Conservation (phyloP, 352 stramenopile genomes). For the Globisporangium cylindrosporum region DNA sequence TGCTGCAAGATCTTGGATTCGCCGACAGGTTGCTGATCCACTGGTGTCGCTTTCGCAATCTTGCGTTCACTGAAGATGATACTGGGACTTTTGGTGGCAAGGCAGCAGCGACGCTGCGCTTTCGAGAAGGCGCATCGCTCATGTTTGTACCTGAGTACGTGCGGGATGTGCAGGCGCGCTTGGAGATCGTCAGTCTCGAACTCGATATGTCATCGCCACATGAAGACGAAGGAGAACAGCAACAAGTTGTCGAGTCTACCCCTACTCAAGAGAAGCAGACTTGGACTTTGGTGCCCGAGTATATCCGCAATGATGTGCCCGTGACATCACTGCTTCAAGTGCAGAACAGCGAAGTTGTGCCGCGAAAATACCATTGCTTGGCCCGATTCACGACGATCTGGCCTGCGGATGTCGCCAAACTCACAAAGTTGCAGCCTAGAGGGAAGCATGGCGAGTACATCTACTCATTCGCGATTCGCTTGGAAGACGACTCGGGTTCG, state of each 20-base stretch:
- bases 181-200: not conserved
- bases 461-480: slow-evolving; percentile 66
- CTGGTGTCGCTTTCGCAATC: slow-evolving; percentile 78
- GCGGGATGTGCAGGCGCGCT: slow-evolving; percentile 45
- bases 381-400: slow-evolving; percentile 42
- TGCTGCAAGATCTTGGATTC: slow-evolving; percentile 60
- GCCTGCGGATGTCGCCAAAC: slow-evolving; percentile 43
- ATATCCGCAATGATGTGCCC: slow-evolving; percentile 47
- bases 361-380: slow-evolving; percentile 68
- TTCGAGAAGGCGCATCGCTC: slow-evolving; percentile 67
- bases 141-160: slow-evolving; percentile 50
- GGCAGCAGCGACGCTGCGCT: slow-evolving; percentile 32
- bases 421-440: slow-evolving; percentile 41
- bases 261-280: slow-evolving; percentile 12
- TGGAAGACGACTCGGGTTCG: slow-evolving; percentile 44
- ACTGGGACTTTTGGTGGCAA: slow-evolving; percentile 9
- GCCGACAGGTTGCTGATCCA: slow-evolving; percentile 27
- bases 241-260: not conserved
- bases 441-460: slow-evolving; percentile 28
- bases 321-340: slow-evolving; percentile 41
- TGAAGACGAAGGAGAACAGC: not conserved
- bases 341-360: slow-evolving; percentile 25
- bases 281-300: slow-evolving; percentile 38
- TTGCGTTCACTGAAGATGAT: slow-evolving; percentile 40
- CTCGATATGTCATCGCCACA: not conserved